Evolutionary conservation across 2,329 filamentous ascomycete genomes (phyloP), one percentile per base, ranked within the genome.

Genomic region (Cladophialophora psammophila): DNA sequence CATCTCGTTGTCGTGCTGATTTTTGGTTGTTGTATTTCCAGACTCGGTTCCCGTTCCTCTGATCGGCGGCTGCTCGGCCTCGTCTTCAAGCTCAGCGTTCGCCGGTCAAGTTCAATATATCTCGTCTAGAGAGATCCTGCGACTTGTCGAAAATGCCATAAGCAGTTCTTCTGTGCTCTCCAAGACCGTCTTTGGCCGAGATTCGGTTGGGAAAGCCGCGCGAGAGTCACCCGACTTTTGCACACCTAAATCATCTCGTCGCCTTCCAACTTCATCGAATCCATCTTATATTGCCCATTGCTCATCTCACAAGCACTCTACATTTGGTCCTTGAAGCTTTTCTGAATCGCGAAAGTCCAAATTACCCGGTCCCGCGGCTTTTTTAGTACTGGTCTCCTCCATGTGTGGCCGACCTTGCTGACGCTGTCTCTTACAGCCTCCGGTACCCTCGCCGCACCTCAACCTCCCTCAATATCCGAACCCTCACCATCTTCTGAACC

Each of bases 401-500:
- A 26, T 55, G 52, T 58, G 63, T 63, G 65, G 60, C 69, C 55
- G 54, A 71, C 70, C 68, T 68, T 72, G 71, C 72, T 73, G 72
- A 73, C 72, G 70, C 64, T 64, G 60, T 66, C 61, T 63, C 59
- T 59, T 40, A 58, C 54, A 73, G 71, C 72, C 61, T 69, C 69
- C 58, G 48, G 42, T 53, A 62, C 66, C 42, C 64, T 69, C 48
- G 54, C 61, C 58, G 67, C 72, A 64, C 63, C 67, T 61, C 60
- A 62, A 53, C 69, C 66, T 48, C 65, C 66, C 20, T 63, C 69
- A 35, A 68, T 69, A 65, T 57, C 65, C 48, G 60, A 68, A 31
- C 61, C 35, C 10, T 63, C 70, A 45, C 84, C 87, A 80, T 83
- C 88, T 76, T 84, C 86, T 75, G 91, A 93, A 80, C 90, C 89